phyloP scores from a whole-genome alignment of 1,284 basidiomycete species.

The Cryptococcus hybrid region DNA sequence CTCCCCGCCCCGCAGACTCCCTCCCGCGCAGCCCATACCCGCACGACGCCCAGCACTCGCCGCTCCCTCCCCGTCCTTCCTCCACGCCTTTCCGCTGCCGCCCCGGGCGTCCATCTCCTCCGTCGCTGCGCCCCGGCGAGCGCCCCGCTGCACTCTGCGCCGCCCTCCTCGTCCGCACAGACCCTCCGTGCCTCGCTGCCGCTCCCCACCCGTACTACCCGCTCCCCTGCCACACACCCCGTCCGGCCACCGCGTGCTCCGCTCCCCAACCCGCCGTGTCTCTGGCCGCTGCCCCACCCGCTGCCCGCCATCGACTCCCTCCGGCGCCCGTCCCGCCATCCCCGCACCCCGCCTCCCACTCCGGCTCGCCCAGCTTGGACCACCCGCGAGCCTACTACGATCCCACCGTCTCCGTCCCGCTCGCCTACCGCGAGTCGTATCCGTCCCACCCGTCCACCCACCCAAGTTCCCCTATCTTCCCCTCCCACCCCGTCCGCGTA shows the following conservation, averaged over 20 bases:
- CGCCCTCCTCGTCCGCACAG: constrained; percentile 8
- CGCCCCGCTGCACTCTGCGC: constrained; percentile 10
- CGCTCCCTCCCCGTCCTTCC: constrained; percentile 1
- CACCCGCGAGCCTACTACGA: constrained; percentile 5
- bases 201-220: constrained; percentile 1
- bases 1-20: constrained; percentile 10
- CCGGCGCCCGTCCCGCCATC: background rate
- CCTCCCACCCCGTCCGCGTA: constrained; percentile 5
- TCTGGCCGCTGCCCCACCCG: constrained; percentile 18
- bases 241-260: constrained; percentile 30
- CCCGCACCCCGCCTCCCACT: constrained; percentile 7
- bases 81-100: background rate
- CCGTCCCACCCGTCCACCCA: constrained; percentile 1
- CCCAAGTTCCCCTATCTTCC: constrained; percentile 3
- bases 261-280: constrained; percentile 35
- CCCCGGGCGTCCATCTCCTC: background rate
- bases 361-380: constrained; percentile 11
- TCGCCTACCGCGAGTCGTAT: background rate
- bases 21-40: background rate
- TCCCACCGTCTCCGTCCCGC: background rate
- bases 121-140: constrained; percentile 1
- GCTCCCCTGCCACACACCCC: constrained; percentile 14
- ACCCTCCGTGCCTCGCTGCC: background rate
- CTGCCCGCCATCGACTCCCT: constrained; percentile 6
- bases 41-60: background rate